These are phyloP conservation scores for Cadophora luteo-olivacea DNA, from an alignment of 2,329 filamentous ascomycete species.

Conservation along the genomic window DNA sequence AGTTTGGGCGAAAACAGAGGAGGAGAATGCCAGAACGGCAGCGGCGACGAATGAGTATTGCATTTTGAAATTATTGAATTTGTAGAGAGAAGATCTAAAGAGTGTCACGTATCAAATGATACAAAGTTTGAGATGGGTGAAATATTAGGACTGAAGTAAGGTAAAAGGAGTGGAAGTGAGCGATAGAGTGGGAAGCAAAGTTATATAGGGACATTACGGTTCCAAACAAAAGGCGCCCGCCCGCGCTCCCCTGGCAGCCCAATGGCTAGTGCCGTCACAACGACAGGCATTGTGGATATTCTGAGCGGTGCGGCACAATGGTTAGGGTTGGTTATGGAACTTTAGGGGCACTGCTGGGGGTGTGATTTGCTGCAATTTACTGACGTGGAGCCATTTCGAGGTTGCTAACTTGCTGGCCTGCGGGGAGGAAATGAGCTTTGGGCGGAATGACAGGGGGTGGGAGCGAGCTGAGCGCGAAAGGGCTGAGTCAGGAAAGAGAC, in stretches of 20 bases:
- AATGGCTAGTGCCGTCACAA: slow-evolving; percentile 1
- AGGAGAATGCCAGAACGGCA: slow-evolving; percentile 38
- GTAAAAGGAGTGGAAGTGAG: slow-evolving; percentile 12
- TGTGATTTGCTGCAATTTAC: slow-evolving; percentile 5
- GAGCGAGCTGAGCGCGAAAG: slow-evolving; percentile 1
- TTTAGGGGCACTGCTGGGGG: not conserved
- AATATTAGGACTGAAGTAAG: slow-evolving; percentile 20
- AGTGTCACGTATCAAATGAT: slow-evolving; percentile 41
- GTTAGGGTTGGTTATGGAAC: not conserved
- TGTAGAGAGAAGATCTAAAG: slow-evolving; percentile 33
- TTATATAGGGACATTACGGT: slow-evolving; percentile 11
- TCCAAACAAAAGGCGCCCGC: slow-evolving; percentile 1
- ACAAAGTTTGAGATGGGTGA: slow-evolving; percentile 30
- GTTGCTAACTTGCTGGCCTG: not conserved
- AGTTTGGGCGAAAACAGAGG: slow-evolving; percentile 56
- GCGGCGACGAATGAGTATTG: slow-evolving; percentile 39
- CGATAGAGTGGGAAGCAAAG: slow-evolving; percentile 14
- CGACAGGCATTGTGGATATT: slow-evolving; percentile 18
- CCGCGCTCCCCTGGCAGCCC: not conserved
- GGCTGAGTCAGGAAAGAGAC: slow-evolving; percentile 13
- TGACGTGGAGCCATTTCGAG: slow-evolving; percentile 1
- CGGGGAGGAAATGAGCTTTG: slow-evolving; percentile 18
- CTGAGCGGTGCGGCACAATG: slow-evolving; percentile 4
- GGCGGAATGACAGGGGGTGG: slow-evolving; percentile 6
- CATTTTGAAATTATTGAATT: slow-evolving; percentile 37